Percentiles rank a stretch among this genome's conserved stretches.
These are phyloP conservation scores for Saxispiralis lemnorum DNA, from an alignment of 495 filamentous ascomycete species.

Conservation along the genomic window DNA sequence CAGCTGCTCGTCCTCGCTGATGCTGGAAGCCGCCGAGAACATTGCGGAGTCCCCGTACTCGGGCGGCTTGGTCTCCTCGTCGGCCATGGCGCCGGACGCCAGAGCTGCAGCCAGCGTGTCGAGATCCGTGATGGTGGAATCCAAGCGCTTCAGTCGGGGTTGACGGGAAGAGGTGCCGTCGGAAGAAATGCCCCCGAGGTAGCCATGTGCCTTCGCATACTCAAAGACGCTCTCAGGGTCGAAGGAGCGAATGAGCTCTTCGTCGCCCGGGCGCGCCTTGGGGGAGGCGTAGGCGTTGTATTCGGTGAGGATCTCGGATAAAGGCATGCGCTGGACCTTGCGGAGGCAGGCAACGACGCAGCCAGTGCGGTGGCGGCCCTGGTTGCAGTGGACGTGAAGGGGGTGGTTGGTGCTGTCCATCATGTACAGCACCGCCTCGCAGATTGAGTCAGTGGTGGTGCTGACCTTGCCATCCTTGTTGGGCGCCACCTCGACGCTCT, in stretches of 20 bases:
- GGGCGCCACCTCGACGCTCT: constrained; percentile 51
- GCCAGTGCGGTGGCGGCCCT: constrained; percentile 78
- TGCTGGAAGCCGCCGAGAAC: too few species aligned
- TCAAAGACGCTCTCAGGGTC: constrained; percentile 19
- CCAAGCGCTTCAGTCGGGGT: constrained; percentile 4
- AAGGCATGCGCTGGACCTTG: constrained; percentile 42
- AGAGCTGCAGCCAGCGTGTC: constrained; percentile 10
- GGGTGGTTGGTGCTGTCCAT: constrained; percentile 52
- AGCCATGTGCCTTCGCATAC: constrained; percentile 9
- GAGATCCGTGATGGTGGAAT: constrained; percentile 8
- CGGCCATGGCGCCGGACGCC: background rate
- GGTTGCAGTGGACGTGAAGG: constrained; percentile 72
- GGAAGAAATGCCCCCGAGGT: background rate
- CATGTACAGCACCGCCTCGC: constrained; percentile 43
- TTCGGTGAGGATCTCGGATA: constrained; percentile 41
- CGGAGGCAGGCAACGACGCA: constrained; percentile 60
- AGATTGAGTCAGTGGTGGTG: constrained; percentile 43
- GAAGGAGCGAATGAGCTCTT: constrained; percentile 34
- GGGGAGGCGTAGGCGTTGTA: constrained; percentile 48
- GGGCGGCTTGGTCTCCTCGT: too few species aligned
- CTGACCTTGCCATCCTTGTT: constrained; percentile 45
- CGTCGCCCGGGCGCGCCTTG: constrained; percentile 40
- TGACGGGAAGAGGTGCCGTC: background rate
- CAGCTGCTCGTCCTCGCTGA: too few species aligned
- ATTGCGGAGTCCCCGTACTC: too few species aligned